Base-by-base conservation (phyloP, 352 stramenopile species). In the Globisporangium parvum region DNA sequence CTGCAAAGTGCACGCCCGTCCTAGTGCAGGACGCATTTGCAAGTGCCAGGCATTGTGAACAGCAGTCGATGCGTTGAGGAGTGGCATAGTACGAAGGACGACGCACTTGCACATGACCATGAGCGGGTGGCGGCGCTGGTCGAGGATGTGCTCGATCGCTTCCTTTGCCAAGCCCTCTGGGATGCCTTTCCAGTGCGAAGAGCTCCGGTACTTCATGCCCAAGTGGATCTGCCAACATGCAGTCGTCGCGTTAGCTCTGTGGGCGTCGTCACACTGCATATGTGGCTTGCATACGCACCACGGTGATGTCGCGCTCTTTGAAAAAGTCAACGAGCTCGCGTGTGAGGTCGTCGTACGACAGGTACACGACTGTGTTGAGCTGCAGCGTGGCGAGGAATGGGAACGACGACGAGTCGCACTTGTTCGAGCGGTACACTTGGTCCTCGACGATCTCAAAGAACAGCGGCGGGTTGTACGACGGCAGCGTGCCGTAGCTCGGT, bases 401-500 rank as follows among this genome's bases (percentile, higher is more conserved):
- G 66, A 94, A 91, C 20, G 80, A 90, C 28, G 80, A 89, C 53
- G 77, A 67, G 59, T 94, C 84, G 67, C 80, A 94, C 58, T 91
- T 94, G 77, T 94, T 94, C 58, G 77, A 89, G 42, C 78, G 76
- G 48, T 87, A 94, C 18, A 94, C 84, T 49, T 85, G 72, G 57
- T 90, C 75, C 62, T 92, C 84, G 46, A 94, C 84, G 58, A 94
- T 91, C 68, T 91, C 84, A 57, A 92, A 94, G 75, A 88, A 94
- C 56, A 88, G 68, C 57, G 84, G 84, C 52, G 84, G 81, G 62
- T 92, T 94, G 60, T 91, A 66, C 26, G 80, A 87, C 52, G 80
- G 80, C 55, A 92, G 69, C 60, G 76, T 82, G 33, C 62, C 69
- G 41, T 85, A 79, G 41, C 75, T 60, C 24, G 70, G 62, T 23